Base-by-base conservation (phyloP, 1,139 yeast species). In the Saccharomyces pastorianus region DNA sequence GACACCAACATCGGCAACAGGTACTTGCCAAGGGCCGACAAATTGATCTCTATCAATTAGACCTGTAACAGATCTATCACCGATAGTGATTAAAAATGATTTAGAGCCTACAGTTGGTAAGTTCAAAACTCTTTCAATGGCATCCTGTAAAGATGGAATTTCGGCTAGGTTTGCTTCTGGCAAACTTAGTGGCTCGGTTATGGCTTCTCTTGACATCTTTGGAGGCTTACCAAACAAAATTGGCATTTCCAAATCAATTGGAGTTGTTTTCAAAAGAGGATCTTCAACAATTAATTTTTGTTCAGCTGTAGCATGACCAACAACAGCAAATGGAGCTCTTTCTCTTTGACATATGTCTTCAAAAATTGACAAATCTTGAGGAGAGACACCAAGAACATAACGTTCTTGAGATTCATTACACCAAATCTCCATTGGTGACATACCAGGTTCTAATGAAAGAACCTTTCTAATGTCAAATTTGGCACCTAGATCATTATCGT, bases 381-480 rank as follows among this genome's bases (percentile, higher is more conserved):
- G 90, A 11, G 91, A 81, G 59, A 93, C 96, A 60, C 96, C 99
- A 66, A 95, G 73, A 29, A 95, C 99, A 67, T 91, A 95, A 72
- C 99, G 84, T 73, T 95, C 99, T 75, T 95, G 99, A 5, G 99
- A 95, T 74, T 95, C 99, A 66, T 95, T 91, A 81, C 99, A 95
- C 99, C 99, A 95, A 63, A 95, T 90, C 75, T 95, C 99, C 96
- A 93, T 88, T 53, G 99, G 98, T 8, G 98, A 91, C 98, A 95
- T 90, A 55, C 98, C 96, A 50, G 96, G 96, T 72, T 95, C 99
- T 61, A 90, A 81, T 42, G 91, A 85, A 55, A 96, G 82, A 55
- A 95, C 85, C 55, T 91, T 88, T 73, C 99, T 84, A 59, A 95
- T 80, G 71, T 95, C 97, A 61, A 95, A 93, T 61, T 71, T 79